These are phyloP conservation scores for Penicillium subrubescens DNA, from an alignment of 495 filamentous ascomycete species.

Conservation along the genomic window DNA sequence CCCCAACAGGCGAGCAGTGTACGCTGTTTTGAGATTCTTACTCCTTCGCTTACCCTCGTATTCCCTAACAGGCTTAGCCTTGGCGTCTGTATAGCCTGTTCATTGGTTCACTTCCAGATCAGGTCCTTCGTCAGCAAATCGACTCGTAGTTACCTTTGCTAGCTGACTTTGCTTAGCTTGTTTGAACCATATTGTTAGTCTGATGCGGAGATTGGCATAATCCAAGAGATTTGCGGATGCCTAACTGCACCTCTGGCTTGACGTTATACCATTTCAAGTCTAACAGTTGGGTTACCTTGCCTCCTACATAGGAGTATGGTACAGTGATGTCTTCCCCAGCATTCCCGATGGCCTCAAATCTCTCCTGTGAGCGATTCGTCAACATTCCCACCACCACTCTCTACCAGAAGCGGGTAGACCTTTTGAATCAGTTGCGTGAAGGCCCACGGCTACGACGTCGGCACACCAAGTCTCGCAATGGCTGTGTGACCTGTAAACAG, in stretches of 20 bases:
- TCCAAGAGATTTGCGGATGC: no score
- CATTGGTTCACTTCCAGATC: not conserved
- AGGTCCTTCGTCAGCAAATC: not conserved
- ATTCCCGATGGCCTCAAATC: not conserved
- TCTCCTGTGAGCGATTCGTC: not conserved
- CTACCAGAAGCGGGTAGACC: not conserved
- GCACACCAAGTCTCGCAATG: not conserved
- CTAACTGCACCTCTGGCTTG: no score
- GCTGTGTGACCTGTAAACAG: not conserved
- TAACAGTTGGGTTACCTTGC: not conserved
- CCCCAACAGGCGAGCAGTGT: not conserved
- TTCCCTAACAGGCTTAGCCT: not conserved
- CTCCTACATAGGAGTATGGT: not conserved
- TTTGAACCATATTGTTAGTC: not conserved
- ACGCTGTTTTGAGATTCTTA: not conserved
- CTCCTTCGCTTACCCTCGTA: not conserved
- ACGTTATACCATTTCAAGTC: no score
- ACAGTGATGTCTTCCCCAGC: not conserved
- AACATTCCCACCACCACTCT: not conserved
- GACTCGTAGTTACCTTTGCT: not conserved
- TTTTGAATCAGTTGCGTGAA: not conserved
- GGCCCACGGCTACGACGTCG: not conserved
- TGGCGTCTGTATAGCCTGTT: not conserved
- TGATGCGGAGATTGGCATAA: no score
- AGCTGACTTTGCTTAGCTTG: not conserved